phyloP scores from a whole-genome alignment of 2,329 filamentous ascomycete species.

The Cytospora piceae region DNA sequence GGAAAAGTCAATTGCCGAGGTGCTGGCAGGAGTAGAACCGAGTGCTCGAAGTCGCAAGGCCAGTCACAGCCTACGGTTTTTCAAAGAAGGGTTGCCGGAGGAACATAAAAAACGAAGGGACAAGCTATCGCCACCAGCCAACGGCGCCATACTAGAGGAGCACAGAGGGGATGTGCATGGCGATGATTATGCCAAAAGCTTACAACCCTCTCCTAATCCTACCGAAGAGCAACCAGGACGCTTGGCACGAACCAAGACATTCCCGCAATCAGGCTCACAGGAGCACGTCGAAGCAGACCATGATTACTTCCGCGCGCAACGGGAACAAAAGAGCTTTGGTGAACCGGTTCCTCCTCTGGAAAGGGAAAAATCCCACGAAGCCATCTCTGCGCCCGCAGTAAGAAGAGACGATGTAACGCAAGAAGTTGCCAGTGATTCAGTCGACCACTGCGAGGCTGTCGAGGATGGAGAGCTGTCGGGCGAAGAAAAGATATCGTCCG shows the following conservation, averaged over 20 bases:
- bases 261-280: conserved; percentile 29
- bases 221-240: conserved; percentile 34
- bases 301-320: conserved; percentile 35
- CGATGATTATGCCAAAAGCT: conserved; percentile 29
- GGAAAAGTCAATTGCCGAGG: conserved; percentile 67
- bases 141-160: conserved; percentile 31
- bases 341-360: conserved; percentile 13
- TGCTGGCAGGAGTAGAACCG: conserved; percentile 63
- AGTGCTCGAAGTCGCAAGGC: conserved; percentile 69
- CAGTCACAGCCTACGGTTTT: conserved; percentile 68
- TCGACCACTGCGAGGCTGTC: conserved; percentile 43
- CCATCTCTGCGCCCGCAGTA: background rate
- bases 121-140: conserved; percentile 44
- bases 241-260: conserved; percentile 32
- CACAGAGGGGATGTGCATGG: conserved; percentile 31
- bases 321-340: conserved; percentile 10
- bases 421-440: conserved; percentile 28
- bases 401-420: conserved; percentile 19
- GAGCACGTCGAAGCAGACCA: conserved; percentile 26
- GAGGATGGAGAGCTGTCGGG: conserved; percentile 67
- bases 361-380: conserved; percentile 22
- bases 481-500: conserved; percentile 85
- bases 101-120: conserved; percentile 58
- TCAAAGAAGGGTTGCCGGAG: conserved; percentile 67
- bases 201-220: conserved; percentile 34